Base-by-base conservation (phyloP, 108 stramenopile species). In the Aurantiochytrium sp. region DNA sequence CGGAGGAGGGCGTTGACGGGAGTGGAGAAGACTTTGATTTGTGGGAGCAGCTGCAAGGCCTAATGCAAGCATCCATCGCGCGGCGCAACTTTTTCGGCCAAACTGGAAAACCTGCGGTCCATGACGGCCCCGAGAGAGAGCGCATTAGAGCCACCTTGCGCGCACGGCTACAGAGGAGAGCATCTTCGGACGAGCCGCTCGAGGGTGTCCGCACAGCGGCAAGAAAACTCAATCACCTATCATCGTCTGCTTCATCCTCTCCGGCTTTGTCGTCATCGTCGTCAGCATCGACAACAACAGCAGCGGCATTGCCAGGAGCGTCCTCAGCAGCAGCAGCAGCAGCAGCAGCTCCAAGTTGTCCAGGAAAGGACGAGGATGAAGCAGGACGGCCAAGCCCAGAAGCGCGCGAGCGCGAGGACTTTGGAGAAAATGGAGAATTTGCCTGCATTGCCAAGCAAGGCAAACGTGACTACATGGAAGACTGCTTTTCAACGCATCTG, bases 391-490 rank as follows among this genome's bases (percentile, higher is more conserved):
- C 55, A 0, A 14, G 55, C 42, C 21, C 25, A 8, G 64, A 42
- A 18, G 64, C 64, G 42, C 25, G 64, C 25, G 64, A 69, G 64
- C 64, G 64, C 64, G 8, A 28, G 25, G 64, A 69, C 10, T 8
- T 28, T 42, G 64, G 14, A 8, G 21, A 4, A 8, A 28, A 69
- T 69, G 76, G 76, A 43, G n/a, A 53, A 23, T 83, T 53, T 23
- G 19, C 19, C 6, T 83, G 76, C 51, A 23, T 53, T 6, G 76
- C 76, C n/a, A 83, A 25, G 49, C 76, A 83, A 23, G 76, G 76
- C 23, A 83, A 53, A 16, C 76, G 76, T 45, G 76, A 83, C 23
- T 83, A 83, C 28, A 83, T 83, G 76, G 76, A 83, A 53, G 76
- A 83, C 76, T 53, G 51, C 28, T 83, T 83, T 35, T 47, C 76